phyloP scores from a whole-genome alignment of 2,329 filamentous ascomycete genomes.

The Orbilia brochopaga region DNA sequence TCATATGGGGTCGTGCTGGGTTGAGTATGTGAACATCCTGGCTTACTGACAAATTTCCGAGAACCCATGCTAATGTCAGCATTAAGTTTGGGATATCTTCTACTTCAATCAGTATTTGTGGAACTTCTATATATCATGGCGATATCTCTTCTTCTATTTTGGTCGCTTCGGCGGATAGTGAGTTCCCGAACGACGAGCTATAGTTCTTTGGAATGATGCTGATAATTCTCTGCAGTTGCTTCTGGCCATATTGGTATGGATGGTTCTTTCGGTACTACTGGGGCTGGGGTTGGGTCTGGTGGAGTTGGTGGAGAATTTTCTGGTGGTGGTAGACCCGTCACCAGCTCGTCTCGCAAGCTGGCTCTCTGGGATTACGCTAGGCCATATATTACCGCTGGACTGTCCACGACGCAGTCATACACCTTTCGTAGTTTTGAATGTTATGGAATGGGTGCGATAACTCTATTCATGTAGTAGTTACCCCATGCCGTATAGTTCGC shows the following conservation, averaged over 20 bases:
- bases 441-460: too few species aligned
- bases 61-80: not conserved
- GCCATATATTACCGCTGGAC: too few species aligned
- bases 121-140: slow-evolving; percentile 45
- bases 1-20: slow-evolving; percentile 46
- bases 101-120: slow-evolving; percentile 44
- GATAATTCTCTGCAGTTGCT: slow-evolving; percentile 25
- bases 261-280: slow-evolving; percentile 50
- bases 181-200: not conserved
- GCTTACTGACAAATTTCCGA: not conserved
- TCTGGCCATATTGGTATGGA: slow-evolving; percentile 50
- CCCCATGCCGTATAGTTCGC: too few species aligned
- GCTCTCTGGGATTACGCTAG: too few species aligned
- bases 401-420: too few species aligned
- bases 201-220: not conserved
- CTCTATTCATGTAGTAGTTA: too few species aligned
- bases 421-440: too few species aligned
- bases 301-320: slow-evolving; percentile 48
- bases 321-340: slow-evolving; percentile 46
- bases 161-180: slow-evolving; percentile 48
- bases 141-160: slow-evolving; percentile 45
- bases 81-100: slow-evolving; percentile 34
- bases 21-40: slow-evolving; percentile 13
- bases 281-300: slow-evolving; percentile 48
- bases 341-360: too few species aligned